Percentiles rank a stretch among this genome's conserved stretches.
Conservation (phyloP, 2,329 filamentous ascomycete genomes). For the Pyrenochaeta sp. region DNA sequence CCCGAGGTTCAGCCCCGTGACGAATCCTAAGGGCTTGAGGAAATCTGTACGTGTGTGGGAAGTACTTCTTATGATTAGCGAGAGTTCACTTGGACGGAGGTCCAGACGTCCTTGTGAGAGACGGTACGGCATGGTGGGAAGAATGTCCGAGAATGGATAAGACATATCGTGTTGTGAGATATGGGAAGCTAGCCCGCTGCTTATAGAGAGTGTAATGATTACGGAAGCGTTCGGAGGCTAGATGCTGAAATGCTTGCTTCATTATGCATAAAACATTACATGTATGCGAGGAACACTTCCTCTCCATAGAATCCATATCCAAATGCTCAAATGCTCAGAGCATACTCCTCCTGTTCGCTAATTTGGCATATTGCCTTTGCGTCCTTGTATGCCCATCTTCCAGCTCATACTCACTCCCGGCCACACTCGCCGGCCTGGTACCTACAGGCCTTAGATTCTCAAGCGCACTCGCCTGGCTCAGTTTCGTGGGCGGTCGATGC, state of each 20-base stretch:
- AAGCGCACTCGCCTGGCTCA: slow-evolving; percentile 32
- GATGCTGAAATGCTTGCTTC: too few species aligned
- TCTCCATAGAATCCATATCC: neutral
- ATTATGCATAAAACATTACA: neutral
- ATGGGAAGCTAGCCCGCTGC: too few species aligned
- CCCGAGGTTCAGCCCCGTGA: neutral
- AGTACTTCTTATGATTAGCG: neutral
- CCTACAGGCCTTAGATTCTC: slow-evolving; percentile 16
- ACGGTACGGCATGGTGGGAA: too few species aligned
- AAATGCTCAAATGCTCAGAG: slow-evolving; percentile 26
- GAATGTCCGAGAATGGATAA: too few species aligned
- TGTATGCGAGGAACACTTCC: neutral
- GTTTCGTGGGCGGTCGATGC: slow-evolving; percentile 10
- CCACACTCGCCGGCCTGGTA: slow-evolving; percentile 32
- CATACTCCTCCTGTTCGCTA: slow-evolving; percentile 49
- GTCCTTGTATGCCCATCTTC: slow-evolving; percentile 46
- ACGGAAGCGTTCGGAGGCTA: too few species aligned
- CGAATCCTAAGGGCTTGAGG: neutral
- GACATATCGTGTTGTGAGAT: too few species aligned
- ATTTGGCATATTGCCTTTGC: slow-evolving; percentile 42
- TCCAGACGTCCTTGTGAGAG: too few species aligned
- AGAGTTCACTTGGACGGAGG: too few species aligned
- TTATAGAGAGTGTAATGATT: too few species aligned
- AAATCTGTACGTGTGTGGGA: neutral
- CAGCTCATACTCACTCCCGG: slow-evolving; percentile 39